Evolutionary conservation across 305 asterid species (phyloP).

Genomic region (Stenogyne calaminthoides): DNA sequence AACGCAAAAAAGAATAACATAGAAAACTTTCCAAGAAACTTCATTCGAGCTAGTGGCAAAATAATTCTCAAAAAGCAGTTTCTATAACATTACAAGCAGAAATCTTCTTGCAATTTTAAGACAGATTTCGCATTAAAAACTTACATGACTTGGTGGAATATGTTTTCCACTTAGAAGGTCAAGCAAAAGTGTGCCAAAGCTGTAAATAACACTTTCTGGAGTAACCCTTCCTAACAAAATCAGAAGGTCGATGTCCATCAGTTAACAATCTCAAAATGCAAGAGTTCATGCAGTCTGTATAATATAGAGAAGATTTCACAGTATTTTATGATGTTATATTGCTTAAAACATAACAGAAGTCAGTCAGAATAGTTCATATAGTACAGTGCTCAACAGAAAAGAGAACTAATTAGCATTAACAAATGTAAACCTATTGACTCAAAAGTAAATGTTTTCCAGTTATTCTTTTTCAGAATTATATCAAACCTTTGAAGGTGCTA

Average conservation of each 20-base stretch:
- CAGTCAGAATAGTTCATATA: background rate
- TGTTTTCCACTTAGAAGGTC: constrained; percentile 98
- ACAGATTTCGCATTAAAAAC: constrained; percentile 32
- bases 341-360: constrained; percentile 10
- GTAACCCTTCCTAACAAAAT: constrained; percentile 77
- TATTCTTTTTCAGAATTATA: background rate
- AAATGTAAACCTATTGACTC: background rate
- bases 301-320: background rate
- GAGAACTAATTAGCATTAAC: background rate
- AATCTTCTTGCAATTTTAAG: constrained; percentile 7
- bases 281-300: background rate
- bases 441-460: background rate
- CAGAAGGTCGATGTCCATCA: constrained; percentile 9
- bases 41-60: background rate
- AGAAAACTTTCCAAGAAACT: background rate
- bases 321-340: background rate
- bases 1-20: background rate
- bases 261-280: constrained; percentile 3
- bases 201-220: constrained; percentile 89
- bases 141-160: constrained; percentile 96
- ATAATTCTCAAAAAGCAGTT: background rate
- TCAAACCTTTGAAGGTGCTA: background rate
- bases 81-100: constrained; percentile 8
- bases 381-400: background rate
- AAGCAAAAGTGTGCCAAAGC: constrained; percentile 96